These are phyloP conservation scores for Hypoxylon sp. DNA, from an alignment of 2,329 filamentous ascomycete genomes.

Conservation along the genomic window DNA sequence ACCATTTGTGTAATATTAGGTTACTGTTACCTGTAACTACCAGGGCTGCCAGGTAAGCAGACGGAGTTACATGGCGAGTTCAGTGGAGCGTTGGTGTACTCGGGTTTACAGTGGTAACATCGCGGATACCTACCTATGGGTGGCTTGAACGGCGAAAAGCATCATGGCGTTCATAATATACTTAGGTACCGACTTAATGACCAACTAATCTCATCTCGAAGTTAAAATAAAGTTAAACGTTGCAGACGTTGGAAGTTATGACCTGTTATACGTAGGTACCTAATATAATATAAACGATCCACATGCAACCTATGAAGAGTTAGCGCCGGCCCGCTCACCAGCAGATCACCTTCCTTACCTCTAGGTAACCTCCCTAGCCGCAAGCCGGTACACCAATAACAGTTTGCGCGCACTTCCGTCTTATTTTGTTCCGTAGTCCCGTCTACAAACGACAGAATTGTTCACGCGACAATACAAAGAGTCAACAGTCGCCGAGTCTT, in stretches of 20 bases:
- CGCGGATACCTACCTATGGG: neutral
- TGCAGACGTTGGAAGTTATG: neutral
- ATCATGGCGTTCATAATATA: neutral
- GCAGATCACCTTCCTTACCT: neutral
- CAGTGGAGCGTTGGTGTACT: neutral
- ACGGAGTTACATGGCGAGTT: too few species aligned
- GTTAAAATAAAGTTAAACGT: constrained; percentile 7
- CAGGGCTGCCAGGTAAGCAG: too few species aligned
- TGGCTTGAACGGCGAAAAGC: neutral
- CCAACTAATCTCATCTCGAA: constrained; percentile 3
- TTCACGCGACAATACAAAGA: constrained; percentile 3
- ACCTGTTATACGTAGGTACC: too few species aligned
- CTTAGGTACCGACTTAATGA: neutral
- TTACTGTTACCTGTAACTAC: neutral
- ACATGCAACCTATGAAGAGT: constrained; percentile 5
- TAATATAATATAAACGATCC: neutral
- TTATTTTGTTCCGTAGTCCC: constrained; percentile 9
- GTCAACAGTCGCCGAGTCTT: neutral
- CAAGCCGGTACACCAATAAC: constrained; percentile 16
- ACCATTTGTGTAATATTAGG: neutral
- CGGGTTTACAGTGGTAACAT: neutral
- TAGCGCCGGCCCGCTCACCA: neutral
- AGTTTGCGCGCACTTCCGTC: constrained; percentile 1
- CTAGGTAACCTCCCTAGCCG: neutral
- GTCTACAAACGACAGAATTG: constrained; percentile 3